Evolutionary conservation across 257 asterid genomes (phyloP).

Genomic region (Solanum commersonii): DNA sequence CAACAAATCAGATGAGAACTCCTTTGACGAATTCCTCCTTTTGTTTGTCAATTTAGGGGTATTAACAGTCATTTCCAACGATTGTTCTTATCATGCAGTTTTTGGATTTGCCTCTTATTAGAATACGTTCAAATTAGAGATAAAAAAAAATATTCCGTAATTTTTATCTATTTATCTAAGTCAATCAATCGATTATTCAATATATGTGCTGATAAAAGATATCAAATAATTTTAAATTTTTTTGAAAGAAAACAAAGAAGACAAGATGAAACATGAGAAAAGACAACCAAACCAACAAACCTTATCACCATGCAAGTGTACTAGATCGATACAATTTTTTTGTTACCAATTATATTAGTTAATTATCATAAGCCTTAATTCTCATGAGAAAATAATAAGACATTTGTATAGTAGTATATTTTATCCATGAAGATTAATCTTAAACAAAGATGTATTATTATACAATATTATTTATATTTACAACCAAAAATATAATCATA

Average conservation of each 20-base stretch:
- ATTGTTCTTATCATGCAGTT: not conserved
- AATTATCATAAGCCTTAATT: not conserved
- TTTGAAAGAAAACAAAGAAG: not conserved
- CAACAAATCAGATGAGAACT: too few species aligned
- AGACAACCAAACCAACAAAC: not conserved
- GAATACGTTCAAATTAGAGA: not conserved
- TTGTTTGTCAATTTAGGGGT: not conserved
- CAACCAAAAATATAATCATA: not conserved
- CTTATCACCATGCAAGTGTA: not conserved
- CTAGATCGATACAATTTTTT: not conserved
- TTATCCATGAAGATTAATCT: not conserved
- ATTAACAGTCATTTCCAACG: not conserved
- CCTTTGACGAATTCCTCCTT: not conserved
- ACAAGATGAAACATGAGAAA: not conserved
- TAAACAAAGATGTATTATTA: not conserved
- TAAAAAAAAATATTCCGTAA: not conserved
- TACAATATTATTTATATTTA: not conserved
- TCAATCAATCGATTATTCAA: not conserved
- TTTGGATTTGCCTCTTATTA: not conserved
- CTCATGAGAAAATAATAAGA: not conserved
- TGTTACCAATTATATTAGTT: not conserved
- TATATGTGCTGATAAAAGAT: not conserved
- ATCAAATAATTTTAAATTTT: not conserved
- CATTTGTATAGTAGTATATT: not conserved
- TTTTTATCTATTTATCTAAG: not conserved